Conservation (phyloP, 345 rosid genomes). For the Bruguiera gymnorhiza region DNA sequence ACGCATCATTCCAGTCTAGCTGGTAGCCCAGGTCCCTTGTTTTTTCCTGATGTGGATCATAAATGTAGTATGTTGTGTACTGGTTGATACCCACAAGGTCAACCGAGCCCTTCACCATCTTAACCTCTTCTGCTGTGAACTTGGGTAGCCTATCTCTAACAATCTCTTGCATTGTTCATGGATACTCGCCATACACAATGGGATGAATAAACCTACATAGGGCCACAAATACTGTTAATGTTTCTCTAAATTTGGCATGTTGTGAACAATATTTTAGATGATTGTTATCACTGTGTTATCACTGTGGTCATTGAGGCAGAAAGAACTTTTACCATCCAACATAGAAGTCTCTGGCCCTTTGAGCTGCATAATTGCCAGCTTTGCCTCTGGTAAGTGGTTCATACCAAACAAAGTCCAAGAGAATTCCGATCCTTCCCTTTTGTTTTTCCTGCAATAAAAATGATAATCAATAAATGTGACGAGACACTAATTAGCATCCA, state of each 20-base stretch:
- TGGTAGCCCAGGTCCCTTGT: constrained; percentile 64
- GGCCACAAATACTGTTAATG: no score
- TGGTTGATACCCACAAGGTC: constrained; percentile 93
- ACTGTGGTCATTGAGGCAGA: no score
- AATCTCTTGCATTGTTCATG: constrained; percentile 74
- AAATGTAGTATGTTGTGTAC: constrained; percentile 63
- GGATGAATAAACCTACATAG: constrained; percentile 81
- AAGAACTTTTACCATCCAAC: constrained; percentile 68
- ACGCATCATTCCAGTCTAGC: constrained; percentile 83
- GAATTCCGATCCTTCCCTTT: constrained; percentile 85
- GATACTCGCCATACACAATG: constrained; percentile 84
- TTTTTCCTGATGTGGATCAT: not conserved
- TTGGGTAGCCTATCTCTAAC: constrained; percentile 77
- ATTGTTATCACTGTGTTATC: no score
- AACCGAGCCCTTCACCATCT: constrained; percentile 85
- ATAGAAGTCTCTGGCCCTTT: constrained; percentile 94
- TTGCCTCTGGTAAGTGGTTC: constrained; percentile 87
- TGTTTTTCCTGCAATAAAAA: constrained; percentile 48
- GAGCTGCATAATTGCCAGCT: constrained; percentile 85
- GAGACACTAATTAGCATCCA: not conserved
- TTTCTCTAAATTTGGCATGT: no score
- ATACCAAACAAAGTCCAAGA: constrained; percentile 91
- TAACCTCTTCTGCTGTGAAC: constrained; percentile 66
- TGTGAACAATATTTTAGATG: no score
- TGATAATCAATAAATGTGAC: not conserved